Evolutionary conservation across 306 rosid species (phyloP).

Genomic region (Acacia acuminata): DNA sequence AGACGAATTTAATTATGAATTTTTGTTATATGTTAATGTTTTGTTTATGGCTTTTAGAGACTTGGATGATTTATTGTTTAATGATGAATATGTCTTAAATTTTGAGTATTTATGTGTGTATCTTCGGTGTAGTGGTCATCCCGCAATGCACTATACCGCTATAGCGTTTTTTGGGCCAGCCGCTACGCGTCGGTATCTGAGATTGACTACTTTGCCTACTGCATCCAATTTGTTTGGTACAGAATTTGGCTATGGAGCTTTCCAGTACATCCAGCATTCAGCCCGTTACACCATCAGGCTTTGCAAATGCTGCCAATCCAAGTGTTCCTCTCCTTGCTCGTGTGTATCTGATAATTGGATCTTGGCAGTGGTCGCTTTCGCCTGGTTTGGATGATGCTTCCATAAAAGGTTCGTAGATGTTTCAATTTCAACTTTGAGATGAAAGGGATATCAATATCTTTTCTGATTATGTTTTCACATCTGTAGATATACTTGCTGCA

Average conservation of each 20-base stretch:
- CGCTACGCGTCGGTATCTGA: too few relatives aligned
- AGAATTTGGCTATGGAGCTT: constrained; percentile 83
- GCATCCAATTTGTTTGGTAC: constrained; percentile 23
- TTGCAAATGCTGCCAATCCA: constrained; percentile 54
- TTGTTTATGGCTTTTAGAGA: too few relatives aligned
- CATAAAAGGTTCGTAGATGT: constrained; percentile 61
- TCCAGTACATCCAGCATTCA: constrained; percentile 60
- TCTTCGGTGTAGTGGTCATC: too few relatives aligned
- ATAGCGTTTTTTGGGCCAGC: too few relatives aligned
- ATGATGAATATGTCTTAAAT: too few relatives aligned
- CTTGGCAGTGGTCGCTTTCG: constrained; percentile 82
- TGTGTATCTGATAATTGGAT: constrained; percentile 72
- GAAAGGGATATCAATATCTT: constrained; percentile 7
- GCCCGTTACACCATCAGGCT: constrained; percentile 49
- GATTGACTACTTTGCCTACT: too few relatives aligned
- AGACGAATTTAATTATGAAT: too few relatives aligned
- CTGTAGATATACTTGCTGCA: constrained; percentile 77
- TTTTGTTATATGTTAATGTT: too few relatives aligned
- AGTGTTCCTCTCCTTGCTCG: constrained; percentile 90
- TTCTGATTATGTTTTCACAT: constrained; percentile 33
- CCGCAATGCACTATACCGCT: too few relatives aligned
- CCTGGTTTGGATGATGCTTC: constrained; percentile 90
- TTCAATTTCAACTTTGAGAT: constrained; percentile 23
- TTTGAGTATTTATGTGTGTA: too few relatives aligned
- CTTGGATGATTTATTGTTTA: too few relatives aligned